Evolutionary conservation across 441 rosid species (phyloP).

Genomic region (California macrophylla): DNA sequence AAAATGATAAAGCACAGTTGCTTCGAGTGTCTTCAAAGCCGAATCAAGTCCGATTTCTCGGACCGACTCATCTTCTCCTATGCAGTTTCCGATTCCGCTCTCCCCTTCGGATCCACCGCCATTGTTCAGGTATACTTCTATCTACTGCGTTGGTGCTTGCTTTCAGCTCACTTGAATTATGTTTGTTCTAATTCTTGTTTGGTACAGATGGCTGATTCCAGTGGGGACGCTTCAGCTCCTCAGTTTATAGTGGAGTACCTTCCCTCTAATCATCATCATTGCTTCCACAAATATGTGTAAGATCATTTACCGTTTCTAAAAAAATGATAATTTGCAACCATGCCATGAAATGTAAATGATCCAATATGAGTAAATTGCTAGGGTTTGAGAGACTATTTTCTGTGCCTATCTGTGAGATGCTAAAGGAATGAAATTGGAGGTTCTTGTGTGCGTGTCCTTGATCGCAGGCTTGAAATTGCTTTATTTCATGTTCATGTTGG

Average conservation of each 20-base stretch:
- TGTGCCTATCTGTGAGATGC: not conserved
- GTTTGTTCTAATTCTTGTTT: slow-evolving; percentile 12
- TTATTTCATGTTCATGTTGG: not conserved
- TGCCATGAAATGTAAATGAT: not conserved
- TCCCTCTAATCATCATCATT: slow-evolving; percentile 28
- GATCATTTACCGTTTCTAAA: slow-evolving; percentile 11
- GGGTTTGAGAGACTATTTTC: not conserved
- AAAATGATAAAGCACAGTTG: slow-evolving; percentile 34
- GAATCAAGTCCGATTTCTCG: slow-evolving; percentile 60
- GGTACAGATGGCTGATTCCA: slow-evolving; percentile 37
- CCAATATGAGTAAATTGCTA: not conserved
- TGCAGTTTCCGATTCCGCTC: slow-evolving; percentile 59
- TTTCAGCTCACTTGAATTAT: not conserved
- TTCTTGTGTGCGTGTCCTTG: not conserved
- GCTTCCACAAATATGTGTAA: slow-evolving; percentile 56
- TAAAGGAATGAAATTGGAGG: not conserved
- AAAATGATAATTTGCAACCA: not conserved
- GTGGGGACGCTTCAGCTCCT: slow-evolving; percentile 37
- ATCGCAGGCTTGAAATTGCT: not conserved
- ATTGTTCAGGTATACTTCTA: slow-evolving; percentile 44
- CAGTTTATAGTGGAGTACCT: slow-evolving; percentile 50
- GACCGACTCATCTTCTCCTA: slow-evolving; percentile 43
- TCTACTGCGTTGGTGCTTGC: not conserved
- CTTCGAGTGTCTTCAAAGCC: slow-evolving; percentile 62
- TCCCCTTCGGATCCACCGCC: slow-evolving; percentile 68